Base-by-base conservation (phyloP, 352 stramenopile species). In the Phytophthora pseudosyringae region DNA sequence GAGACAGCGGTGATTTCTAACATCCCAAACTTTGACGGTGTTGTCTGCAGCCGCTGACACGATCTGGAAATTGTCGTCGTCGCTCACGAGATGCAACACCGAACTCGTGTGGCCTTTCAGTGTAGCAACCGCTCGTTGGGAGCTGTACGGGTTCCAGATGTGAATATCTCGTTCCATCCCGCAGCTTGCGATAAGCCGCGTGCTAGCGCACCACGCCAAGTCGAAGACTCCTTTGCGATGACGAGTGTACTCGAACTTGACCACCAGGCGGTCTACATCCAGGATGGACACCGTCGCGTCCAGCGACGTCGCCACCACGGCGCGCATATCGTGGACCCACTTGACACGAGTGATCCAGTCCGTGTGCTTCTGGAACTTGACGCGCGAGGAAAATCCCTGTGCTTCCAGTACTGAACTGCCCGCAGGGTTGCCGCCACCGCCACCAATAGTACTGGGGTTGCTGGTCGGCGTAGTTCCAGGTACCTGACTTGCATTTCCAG, bases 141-240 rank as follows among this genome's bases (percentile, higher is more conserved):
- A 95, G 15, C 86, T 94, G 73, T 95, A 97, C 43, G 89, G 88
- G 56, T 95, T 97, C 89, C 89, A 97, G 33, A 97, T 89, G 40
- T 91, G 83, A 46, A 95, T 93, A 53, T 94, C 82, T 28, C 89
- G 84, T 52, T 95, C 86, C 77, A 94, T 89, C 31, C 88, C 89
- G 25, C 85, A 94, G 58, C 83, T 93, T 29, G 86, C 88, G 35
- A 95, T 88, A 2, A 95, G 56, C 33, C 89, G 82, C 56, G 81
- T 87, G 47, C 75, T 87, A 6, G 79, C 65, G 48, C 86, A 94
- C 87, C 87, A 95, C 12, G 83, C 78, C 12, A 94, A 69, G 32
- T 91, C 80, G 49, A 93, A 94, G n/a, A 95, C 86, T 21, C 83
- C 86, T 21, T 92, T 93, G 35, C 90, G 88, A 62, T 95, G 87